phyloP scores from a whole-genome alignment of 2,329 filamentous ascomycete genomes.

The Ascochyta rabiei region DNA sequence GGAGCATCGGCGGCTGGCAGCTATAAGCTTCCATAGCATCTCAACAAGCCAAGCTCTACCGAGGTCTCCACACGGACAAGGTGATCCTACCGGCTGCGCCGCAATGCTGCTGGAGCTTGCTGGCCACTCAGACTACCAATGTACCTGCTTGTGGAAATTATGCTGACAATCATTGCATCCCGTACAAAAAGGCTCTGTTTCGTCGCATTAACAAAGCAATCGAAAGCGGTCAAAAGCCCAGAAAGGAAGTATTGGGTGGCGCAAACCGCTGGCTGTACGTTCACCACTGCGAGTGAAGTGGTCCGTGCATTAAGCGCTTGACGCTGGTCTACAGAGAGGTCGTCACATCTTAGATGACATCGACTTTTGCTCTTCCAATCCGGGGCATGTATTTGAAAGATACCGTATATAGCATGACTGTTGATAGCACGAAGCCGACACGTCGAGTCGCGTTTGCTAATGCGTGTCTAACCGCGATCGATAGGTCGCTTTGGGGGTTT shows the following conservation, averaged over 20 bases:
- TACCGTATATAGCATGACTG: neutral
- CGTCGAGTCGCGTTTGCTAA: neutral
- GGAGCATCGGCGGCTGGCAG: constrained; percentile 4
- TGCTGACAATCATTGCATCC: constrained; percentile 1
- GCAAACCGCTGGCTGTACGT: constrained; percentile 21
- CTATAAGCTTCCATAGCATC: constrained; percentile 18
- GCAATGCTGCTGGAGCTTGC: constrained; percentile 19
- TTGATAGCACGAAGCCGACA: neutral
- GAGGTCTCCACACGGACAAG: neutral
- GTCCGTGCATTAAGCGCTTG: constrained; percentile 18
- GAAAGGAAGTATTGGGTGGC: constrained; percentile 16
- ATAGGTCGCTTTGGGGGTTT: neutral
- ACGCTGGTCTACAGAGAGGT: constrained; percentile 17
- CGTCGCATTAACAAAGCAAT: constrained; percentile 8
- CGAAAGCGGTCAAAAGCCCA: constrained; percentile 14
- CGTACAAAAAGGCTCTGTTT: constrained; percentile 2
- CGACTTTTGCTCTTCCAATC: neutral
- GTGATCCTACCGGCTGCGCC: constrained; percentile 20
- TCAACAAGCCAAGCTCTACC: constrained; percentile 3
- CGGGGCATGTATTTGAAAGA: neutral
- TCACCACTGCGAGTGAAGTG: constrained; percentile 7
- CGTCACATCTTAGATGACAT: constrained; percentile 11
- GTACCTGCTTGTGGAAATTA: constrained; percentile 17
- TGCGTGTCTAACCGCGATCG: neutral
- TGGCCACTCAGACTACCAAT: constrained; percentile 15